phyloP scores from a whole-genome alignment of 306 rosid genomes.

The Lupinus albus region DNA sequence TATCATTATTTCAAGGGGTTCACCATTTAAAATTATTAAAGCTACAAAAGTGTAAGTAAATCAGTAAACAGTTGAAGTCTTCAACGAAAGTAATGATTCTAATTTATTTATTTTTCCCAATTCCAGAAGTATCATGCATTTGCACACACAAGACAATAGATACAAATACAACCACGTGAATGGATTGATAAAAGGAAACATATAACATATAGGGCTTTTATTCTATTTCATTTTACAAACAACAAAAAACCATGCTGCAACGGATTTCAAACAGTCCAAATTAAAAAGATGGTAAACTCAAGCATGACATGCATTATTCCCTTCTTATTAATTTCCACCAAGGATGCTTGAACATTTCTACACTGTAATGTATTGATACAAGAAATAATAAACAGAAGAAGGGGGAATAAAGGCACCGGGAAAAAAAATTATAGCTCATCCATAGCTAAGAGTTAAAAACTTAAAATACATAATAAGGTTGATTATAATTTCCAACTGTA shows the following conservation, averaged over 20 bases:
- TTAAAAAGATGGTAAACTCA: background rate
- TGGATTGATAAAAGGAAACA: background rate
- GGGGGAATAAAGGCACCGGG: background rate
- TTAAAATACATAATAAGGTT: background rate
- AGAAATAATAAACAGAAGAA: slow-evolving; percentile 13
- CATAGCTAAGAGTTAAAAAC: background rate
- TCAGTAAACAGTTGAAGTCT: background rate
- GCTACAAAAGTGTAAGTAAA: background rate
- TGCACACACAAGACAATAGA: background rate
- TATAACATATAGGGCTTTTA: background rate
- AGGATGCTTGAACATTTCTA: slow-evolving; percentile 4
- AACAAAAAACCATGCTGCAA: slow-evolving; percentile 1
- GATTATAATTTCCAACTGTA: background rate
- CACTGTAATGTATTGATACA: background rate
- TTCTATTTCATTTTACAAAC: background rate
- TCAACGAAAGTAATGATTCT: background rate
- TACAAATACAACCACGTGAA: background rate
- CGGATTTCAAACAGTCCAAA: slow-evolving; percentile 25
- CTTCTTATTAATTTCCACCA: background rate
- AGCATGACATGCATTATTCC: background rate
- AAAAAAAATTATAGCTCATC: slow-evolving; percentile 11
- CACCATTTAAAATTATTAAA: background rate
- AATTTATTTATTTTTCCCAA: background rate
- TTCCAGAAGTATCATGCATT: background rate
- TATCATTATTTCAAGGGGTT: background rate